Base-by-base conservation (phyloP, 805 yeast genomes). In the Suhomyces emberorum region DNA sequence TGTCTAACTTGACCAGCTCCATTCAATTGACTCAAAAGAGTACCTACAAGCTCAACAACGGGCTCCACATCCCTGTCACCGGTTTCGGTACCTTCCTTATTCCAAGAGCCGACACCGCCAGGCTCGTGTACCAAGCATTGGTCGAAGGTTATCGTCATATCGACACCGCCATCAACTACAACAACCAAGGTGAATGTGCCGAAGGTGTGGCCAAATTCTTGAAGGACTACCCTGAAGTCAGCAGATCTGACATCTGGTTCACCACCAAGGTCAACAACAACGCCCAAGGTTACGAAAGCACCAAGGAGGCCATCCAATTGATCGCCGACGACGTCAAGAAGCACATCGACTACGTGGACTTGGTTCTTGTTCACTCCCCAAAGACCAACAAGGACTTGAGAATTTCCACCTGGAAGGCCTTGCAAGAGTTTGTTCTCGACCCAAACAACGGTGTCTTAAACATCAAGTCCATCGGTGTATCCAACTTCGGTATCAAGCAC, bases 121-220 rank as follows among this genome's bases (percentile, higher is more conserved):
- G 65, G 0, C 50, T 77, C 18, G 81, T 79, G 0, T 66, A 72
- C 46, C 54, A 67, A 20, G 93, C 89, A 1, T 67, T 85, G 40
- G 58, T 67, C 21, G 62, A 55, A 10, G 95, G 95, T 0, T 85
- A 82, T 55, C 72, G 93, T 46, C 91, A 81, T 50, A 63, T 85
- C 40, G 93, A 86, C 52, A 65, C 81, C 14, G 95, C 95, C 5
- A 77, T 71, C 7, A 57, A 58, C n/a, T 86, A 86, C 61, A 61
- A 64, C 8, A 85, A 85, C 59, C 87, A 83, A 53, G 45, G 45
- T 11, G 83, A 79, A 44, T 77, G 77, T 4, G 79, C 78, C 14
- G 65, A 70, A 32, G 93, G 83, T 4, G 74, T 83, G 29, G 57
- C 65, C 14, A 54, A 61, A 35, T 83, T 77, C 69, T 42, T 80